Conservation (phyloP, 2,329 filamentous ascomycete species). For the Trichophyton simii region DNA sequence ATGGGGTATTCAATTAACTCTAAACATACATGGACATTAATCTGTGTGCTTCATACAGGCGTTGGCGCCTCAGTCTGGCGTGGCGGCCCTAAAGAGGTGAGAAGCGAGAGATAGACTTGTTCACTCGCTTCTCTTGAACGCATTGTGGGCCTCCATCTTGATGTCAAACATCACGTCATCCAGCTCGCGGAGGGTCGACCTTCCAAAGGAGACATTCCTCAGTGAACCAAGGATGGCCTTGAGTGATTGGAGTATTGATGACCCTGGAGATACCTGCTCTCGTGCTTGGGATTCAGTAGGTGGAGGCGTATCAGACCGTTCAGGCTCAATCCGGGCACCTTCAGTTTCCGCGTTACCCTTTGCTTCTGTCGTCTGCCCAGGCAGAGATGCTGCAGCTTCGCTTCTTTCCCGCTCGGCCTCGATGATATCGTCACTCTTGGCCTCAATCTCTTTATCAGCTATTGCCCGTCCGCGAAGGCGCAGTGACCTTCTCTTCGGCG, state of each 20-base stretch:
- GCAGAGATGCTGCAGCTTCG: not conserved
- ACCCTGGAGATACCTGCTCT: not conserved
- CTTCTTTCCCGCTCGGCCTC: not conserved
- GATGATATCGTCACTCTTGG: not conserved
- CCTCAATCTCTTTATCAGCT: not conserved
- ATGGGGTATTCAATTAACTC: not conserved
- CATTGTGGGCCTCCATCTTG: conserved; percentile 59
- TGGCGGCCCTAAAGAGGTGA: not conserved
- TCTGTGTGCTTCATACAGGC: no score
- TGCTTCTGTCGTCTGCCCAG: not conserved
- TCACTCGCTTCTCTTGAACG: conserved; percentile 41
- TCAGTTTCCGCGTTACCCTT: not conserved
- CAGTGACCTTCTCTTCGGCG: conserved; percentile 19
- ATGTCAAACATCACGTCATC: conserved; percentile 73
- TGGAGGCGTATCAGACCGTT: not conserved
- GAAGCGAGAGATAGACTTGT: not conserved
- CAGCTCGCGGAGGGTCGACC: conserved; percentile 54
- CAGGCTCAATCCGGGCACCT: not conserved
- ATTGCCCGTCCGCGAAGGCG: conserved; percentile 18
- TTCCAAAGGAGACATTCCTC: conserved; percentile 46
- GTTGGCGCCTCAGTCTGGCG: not conserved
- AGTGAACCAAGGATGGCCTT: conserved; percentile 48
- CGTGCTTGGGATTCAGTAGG: not conserved
- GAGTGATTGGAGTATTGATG: conserved; percentile 42
- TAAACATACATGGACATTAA: not conserved